phyloP scores from a whole-genome alignment of 1,284 basidiomycete genomes.

The Sporisorium reilianum region DNA sequence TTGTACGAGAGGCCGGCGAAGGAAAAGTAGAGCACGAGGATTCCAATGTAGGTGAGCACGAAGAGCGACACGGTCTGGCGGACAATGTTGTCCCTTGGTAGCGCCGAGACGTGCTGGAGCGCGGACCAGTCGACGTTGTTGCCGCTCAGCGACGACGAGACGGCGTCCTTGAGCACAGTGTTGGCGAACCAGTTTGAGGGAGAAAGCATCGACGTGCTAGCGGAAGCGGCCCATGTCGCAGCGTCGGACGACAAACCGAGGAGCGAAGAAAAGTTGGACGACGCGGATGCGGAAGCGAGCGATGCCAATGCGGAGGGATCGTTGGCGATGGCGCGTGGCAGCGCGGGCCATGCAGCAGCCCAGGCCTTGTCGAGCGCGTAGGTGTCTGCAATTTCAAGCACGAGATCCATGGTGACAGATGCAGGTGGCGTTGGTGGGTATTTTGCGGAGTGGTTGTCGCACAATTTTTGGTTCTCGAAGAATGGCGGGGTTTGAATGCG shows the following conservation, averaged over 20 bases:
- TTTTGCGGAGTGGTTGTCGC: background rate
- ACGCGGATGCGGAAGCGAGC: slow-evolving; percentile 46
- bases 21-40: slow-evolving; percentile 76
- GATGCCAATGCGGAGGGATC: slow-evolving; percentile 34
- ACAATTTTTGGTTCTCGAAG: background rate
- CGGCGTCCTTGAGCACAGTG: slow-evolving; percentile 37
- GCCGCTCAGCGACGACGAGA: slow-evolving; percentile 29
- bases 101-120: slow-evolving; percentile 38
- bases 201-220: slow-evolving; percentile 29
- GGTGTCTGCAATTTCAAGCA: slow-evolving; percentile 80
- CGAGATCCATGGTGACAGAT: slow-evolving; percentile 79
- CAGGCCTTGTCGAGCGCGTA: slow-evolving; percentile 82
- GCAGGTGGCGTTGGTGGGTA: slow-evolving; percentile 3
- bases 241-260: slow-evolving; percentile 21
- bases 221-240: slow-evolving; percentile 36
- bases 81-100: slow-evolving; percentile 58
- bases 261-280: slow-evolving; percentile 18
- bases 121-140: slow-evolving; percentile 40
- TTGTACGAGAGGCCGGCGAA: slow-evolving; percentile 83
- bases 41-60: slow-evolving; percentile 82
- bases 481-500: background rate
- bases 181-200: slow-evolving; percentile 36
- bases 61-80: slow-evolving; percentile 83
- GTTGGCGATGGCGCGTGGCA: slow-evolving; percentile 43
- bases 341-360: slow-evolving; percentile 77